These are phyloP conservation scores for Dendrobium chrysotoxum DNA, from an alignment of 106 monocot species.

Conservation along the genomic window DNA sequence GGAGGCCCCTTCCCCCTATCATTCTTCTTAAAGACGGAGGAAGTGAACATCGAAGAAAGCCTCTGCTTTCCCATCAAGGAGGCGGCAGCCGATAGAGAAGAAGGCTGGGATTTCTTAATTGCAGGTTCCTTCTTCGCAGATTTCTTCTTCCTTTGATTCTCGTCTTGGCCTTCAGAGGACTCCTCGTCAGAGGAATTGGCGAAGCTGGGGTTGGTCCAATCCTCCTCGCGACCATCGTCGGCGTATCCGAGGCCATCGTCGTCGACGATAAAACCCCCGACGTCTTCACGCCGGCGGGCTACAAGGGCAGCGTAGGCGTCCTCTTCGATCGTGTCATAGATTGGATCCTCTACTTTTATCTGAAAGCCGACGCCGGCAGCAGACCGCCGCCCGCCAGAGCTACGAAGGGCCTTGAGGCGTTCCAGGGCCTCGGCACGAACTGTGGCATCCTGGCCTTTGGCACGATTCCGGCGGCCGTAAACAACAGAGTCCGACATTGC, in stretches of 20 bases:
- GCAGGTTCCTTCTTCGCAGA: slow-evolving; percentile 20
- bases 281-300: slow-evolving; percentile 63
- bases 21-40: slow-evolving; percentile 54
- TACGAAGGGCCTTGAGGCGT: slow-evolving; percentile 57
- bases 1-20: slow-evolving; percentile 39
- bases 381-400: slow-evolving; percentile 35
- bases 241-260: slow-evolving; percentile 87
- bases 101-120: slow-evolving; percentile 31
- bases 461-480: slow-evolving; percentile 42
- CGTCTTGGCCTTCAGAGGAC: slow-evolving; percentile 17
- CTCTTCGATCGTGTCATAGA: slow-evolving; percentile 87
- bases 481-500: slow-evolving; percentile 24
- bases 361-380: slow-evolving; percentile 25
- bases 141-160: slow-evolving; percentile 29
- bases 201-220: slow-evolving; percentile 60
- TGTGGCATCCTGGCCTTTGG: slow-evolving; percentile 27
- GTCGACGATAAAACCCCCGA: slow-evolving; percentile 71
- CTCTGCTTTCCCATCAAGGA: slow-evolving; percentile 64
- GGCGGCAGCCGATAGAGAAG: slow-evolving; percentile 49
- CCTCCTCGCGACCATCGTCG: slow-evolving; percentile 90
- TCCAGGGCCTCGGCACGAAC: slow-evolving; percentile 62
- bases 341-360: slow-evolving; percentile 73
- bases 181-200: slow-evolving; percentile 44
- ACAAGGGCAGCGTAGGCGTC: slow-evolving; percentile 75
- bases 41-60: slow-evolving; percentile 78